These are phyloP conservation scores for Parmelia sp. DNA, from an alignment of 495 filamentous ascomycete genomes.

Conservation along the genomic window DNA sequence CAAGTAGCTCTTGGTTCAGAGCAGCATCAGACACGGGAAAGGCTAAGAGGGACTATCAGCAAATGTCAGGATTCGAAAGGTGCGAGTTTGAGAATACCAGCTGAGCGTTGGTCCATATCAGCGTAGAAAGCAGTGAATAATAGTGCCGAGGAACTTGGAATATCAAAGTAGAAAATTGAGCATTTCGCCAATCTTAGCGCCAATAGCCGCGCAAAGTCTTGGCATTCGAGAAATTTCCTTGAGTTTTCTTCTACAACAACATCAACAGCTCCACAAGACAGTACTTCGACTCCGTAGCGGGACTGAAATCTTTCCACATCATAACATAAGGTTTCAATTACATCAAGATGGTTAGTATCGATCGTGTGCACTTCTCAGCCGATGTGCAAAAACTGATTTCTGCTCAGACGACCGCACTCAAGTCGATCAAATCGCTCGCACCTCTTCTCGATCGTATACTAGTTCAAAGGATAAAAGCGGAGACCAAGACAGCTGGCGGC, in stretches of 20 bases:
- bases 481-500: slow-evolving; percentile 88
- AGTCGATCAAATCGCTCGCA: slow-evolving; percentile 89
- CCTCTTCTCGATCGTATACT: slow-evolving; percentile 98
- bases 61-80: too few relatives aligned
- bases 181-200: too few relatives aligned
- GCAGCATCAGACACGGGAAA: too few relatives aligned
- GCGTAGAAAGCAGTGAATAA: too few relatives aligned
- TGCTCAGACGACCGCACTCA: slow-evolving; percentile 53
- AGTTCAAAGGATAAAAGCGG: slow-evolving; percentile 95
- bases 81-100: too few relatives aligned
- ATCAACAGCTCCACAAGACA: neutral
- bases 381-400: neutral
- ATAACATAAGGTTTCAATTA: neutral
- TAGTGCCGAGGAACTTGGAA: too few relatives aligned
- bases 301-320: neutral
- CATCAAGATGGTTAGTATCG: slow-evolving; percentile 16
- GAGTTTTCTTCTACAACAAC: neutral
- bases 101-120: too few relatives aligned
- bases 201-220: neutral
- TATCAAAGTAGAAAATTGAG: too few relatives aligned
- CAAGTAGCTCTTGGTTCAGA: too few relatives aligned
- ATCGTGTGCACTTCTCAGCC: too few relatives aligned
- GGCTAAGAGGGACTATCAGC: too few relatives aligned
- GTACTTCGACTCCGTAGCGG: neutral
- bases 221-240: slow-evolving; percentile 27